phyloP scores from a whole-genome alignment of 2,329 filamentous ascomycete species.

The Rugonectria rugulosa region DNA sequence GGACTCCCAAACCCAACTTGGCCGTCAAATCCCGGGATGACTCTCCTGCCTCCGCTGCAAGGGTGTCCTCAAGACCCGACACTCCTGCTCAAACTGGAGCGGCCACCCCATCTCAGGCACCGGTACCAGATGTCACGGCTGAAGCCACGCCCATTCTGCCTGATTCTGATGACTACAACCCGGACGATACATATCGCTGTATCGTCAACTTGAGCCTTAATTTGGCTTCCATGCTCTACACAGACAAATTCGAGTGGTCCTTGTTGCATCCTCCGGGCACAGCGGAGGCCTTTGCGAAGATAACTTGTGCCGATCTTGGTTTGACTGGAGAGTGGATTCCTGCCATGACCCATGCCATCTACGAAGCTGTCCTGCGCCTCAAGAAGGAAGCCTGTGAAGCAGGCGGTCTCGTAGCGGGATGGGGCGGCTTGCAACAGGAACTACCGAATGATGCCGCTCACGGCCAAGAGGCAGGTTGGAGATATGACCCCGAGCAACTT shows the following conservation, averaged over 20 bases:
- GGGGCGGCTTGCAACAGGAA: conserved; percentile 66
- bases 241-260: conserved; percentile 98
- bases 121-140: conserved; percentile 68
- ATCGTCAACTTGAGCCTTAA: conserved; percentile 92
- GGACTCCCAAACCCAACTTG: conserved; percentile 42
- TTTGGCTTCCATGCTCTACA: conserved; percentile 88
- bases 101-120: conserved; percentile 55
- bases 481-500: conserved; percentile 91
- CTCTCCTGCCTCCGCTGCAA: conserved; percentile 46
- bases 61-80: conserved; percentile 57
- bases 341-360: conserved; percentile 94
- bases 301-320: conserved; percentile 91
- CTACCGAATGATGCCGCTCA: conserved; percentile 90
- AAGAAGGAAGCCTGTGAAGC: conserved; percentile 98
- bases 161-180: conserved; percentile 80
- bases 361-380: conserved; percentile 88
- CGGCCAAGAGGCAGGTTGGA: conserved; percentile 86
- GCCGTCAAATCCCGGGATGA: conserved; percentile 48
- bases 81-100: conserved; percentile 64
- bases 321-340: conserved; percentile 92
- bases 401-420: conserved; percentile 81
- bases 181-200: conserved; percentile 93
- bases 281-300: conserved; percentile 89
- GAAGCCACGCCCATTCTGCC: conserved; percentile 67
- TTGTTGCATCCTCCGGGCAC: conserved; percentile 90